These are phyloP conservation scores for Rhodotorula graminis DNA, from an alignment of 768 basidiomycete species.

Conservation along the genomic window DNA sequence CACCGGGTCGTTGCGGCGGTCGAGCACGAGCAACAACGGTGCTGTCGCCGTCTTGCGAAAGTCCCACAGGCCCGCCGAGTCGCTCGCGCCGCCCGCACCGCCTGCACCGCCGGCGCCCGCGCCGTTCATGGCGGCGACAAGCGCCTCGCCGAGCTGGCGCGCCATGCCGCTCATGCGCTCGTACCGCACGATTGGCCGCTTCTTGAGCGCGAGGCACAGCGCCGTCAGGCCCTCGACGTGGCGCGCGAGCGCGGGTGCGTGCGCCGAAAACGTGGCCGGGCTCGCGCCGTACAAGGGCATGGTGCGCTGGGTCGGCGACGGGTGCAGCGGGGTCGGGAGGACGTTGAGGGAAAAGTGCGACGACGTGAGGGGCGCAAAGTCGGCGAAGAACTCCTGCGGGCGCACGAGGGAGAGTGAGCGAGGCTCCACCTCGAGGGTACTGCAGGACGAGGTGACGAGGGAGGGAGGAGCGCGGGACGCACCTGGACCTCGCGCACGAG, in stretches of 20 bases:
- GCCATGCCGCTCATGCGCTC: conserved; percentile 91
- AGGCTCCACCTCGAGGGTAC: too few relatives aligned
- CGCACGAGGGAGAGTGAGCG: not conserved
- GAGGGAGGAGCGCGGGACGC: conserved; percentile 34
- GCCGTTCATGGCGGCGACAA: conserved; percentile 74
- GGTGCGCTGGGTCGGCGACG: conserved; percentile 18
- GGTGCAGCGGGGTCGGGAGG: conserved; percentile 58
- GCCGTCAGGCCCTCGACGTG: conserved; percentile 75
- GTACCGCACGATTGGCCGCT: conserved; percentile 89
- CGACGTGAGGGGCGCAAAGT: conserved; percentile 82
- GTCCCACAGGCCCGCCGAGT: conserved; percentile 76
- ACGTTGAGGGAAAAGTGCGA: conserved; percentile 83
- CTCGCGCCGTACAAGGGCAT: conserved; percentile 64
- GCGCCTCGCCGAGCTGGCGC: conserved; percentile 75
- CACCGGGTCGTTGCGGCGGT: conserved; percentile 93
- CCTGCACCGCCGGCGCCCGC: conserved; percentile 46
- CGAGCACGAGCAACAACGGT: conserved; percentile 83
- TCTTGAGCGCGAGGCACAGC: conserved; percentile 86
- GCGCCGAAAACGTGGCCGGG: conserved; percentile 63
- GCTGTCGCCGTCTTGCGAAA: conserved; percentile 83
- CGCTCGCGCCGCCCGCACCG: too few relatives aligned
- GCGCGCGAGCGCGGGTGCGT: conserved; percentile 54
- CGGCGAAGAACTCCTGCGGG: conserved; percentile 85
- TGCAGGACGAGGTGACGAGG: not conserved
- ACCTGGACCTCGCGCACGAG: conserved; percentile 97